phyloP scores from a whole-genome alignment of 768 basidiomycete species.

The Rhodotorula sphaerocarpa region DNA sequence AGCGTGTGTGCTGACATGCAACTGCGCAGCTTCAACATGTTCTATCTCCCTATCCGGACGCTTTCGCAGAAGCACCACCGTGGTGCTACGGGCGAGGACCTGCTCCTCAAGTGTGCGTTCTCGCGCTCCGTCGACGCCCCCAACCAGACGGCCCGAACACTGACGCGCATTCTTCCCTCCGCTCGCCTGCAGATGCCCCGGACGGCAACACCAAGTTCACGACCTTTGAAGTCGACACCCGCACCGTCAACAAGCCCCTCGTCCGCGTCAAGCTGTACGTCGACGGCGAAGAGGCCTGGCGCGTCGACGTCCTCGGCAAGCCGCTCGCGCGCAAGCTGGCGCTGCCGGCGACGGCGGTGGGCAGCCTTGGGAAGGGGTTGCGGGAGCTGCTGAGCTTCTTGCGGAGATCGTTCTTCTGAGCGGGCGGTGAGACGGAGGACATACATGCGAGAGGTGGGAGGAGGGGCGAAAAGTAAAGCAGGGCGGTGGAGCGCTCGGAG shows the following conservation, averaged over 20 bases:
- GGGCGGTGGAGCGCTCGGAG: no score
- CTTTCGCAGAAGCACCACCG: slow-evolving; percentile 27
- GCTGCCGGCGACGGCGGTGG: slow-evolving; percentile 13
- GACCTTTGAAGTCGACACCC: slow-evolving; percentile 62
- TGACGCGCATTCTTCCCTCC: no score
- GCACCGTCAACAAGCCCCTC: slow-evolving; percentile 50
- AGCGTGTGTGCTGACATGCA: neutral
- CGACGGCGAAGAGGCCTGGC: slow-evolving; percentile 50
- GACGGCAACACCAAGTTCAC: slow-evolving; percentile 65
- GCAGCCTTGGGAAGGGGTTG: slow-evolving; percentile 28
- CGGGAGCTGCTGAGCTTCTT: slow-evolving; percentile 36
- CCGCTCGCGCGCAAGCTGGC: slow-evolving; percentile 12
- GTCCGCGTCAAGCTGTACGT: slow-evolving; percentile 56
- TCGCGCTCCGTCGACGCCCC: slow-evolving; percentile 38
- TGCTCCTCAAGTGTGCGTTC: slow-evolving; percentile 35
- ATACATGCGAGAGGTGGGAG: neutral
- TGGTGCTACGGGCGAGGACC: slow-evolving; percentile 38
- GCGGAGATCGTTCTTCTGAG: slow-evolving; percentile 17
- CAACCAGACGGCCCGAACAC: no score
- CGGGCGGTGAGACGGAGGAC: neutral
- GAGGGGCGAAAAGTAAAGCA: neutral
- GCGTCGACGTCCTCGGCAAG: slow-evolving; percentile 36
- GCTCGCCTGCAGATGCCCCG: slow-evolving; percentile 48
- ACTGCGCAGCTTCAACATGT: slow-evolving; percentile 41
- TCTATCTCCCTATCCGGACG: slow-evolving; percentile 40